These are phyloP conservation scores for Salix suchowensis DNA, from an alignment of 345 rosid species.

Conservation along the genomic window DNA sequence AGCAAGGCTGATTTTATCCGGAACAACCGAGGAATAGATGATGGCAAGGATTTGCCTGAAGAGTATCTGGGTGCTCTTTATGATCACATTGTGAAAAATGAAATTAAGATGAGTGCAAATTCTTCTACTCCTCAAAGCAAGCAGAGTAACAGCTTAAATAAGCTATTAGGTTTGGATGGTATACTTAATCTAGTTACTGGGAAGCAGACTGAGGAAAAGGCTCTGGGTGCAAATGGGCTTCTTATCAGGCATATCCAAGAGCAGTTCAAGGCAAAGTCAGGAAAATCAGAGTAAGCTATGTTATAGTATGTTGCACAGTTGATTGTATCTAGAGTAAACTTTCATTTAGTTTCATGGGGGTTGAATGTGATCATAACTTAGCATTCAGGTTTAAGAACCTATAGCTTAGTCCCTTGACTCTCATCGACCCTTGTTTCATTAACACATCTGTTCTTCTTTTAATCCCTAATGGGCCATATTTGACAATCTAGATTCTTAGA, in stretches of 20 bases:
- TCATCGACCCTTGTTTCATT: neutral
- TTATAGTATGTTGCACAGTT: neutral
- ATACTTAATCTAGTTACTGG: slow-evolving; percentile 79
- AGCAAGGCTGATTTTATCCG: slow-evolving; percentile 77
- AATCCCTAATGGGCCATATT: neutral
- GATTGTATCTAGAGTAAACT: neutral
- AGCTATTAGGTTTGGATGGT: slow-evolving; percentile 84
- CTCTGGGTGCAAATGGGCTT: slow-evolving; percentile 91
- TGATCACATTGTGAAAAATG: slow-evolving; percentile 84
- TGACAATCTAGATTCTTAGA: neutral
- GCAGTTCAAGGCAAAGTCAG: slow-evolving; percentile 87
- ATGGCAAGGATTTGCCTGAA: slow-evolving; percentile 95
- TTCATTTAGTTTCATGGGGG: neutral
- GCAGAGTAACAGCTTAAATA: slow-evolving; percentile 84
- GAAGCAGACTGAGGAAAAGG: slow-evolving; percentile 84
- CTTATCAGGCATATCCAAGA: slow-evolving; percentile 91
- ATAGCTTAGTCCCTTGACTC: neutral
- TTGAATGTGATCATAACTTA: neutral
- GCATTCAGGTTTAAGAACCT: neutral
- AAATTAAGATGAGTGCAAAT: slow-evolving; percentile 86
- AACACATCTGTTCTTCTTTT: neutral
- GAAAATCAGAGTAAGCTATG: slow-evolving; percentile 79
- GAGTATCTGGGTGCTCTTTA: slow-evolving; percentile 74
- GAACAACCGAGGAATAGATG: slow-evolving; percentile 91
- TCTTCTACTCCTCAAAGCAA: slow-evolving; percentile 72